These are phyloP conservation scores for Glycyrrhiza uralensis DNA, from an alignment of 306 rosid species.

Conservation along the genomic window DNA sequence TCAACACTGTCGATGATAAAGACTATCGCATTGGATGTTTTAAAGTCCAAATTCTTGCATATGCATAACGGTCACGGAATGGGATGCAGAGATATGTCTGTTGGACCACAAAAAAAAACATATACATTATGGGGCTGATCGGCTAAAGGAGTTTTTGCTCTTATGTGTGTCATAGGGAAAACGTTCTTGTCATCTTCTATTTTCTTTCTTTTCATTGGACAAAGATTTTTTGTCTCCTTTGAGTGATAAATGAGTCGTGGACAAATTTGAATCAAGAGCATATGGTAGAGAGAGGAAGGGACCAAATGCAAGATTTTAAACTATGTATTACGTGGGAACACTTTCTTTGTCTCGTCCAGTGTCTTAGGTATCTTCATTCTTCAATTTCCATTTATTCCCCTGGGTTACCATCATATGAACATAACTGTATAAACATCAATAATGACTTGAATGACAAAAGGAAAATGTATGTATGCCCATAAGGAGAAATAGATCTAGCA, in stretches of 20 bases:
- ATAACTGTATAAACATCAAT: neutral
- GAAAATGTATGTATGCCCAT: neutral
- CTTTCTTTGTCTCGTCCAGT: neutral
- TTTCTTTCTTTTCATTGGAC: neutral
- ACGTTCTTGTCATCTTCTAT: neutral
- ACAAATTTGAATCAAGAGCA: neutral
- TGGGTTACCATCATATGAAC: neutral
- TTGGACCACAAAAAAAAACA: slow-evolving; percentile 34
- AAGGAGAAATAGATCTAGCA: neutral
- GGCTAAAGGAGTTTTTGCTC: slow-evolving; percentile 17
- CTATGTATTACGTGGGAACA: neutral
- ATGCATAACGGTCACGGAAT: slow-evolving; percentile 17
- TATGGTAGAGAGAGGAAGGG: neutral
- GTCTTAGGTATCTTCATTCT: neutral
- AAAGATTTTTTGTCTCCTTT: slow-evolving; percentile 16
- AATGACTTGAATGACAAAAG: neutral
- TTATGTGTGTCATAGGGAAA: slow-evolving; percentile 15
- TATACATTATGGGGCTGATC: slow-evolving; percentile 28
- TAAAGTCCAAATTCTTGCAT: slow-evolving; percentile 8
- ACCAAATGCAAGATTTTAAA: slow-evolving; percentile 9
- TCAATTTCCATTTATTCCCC: neutral
- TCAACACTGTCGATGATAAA: neutral
- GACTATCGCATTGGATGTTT: neutral
- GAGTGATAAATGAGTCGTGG: neutral
- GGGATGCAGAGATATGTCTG: slow-evolving; percentile 40